Evolutionary conservation across 495 filamentous ascomycete species (phyloP).

Genomic region (Clohesyomyces aquaticus): DNA sequence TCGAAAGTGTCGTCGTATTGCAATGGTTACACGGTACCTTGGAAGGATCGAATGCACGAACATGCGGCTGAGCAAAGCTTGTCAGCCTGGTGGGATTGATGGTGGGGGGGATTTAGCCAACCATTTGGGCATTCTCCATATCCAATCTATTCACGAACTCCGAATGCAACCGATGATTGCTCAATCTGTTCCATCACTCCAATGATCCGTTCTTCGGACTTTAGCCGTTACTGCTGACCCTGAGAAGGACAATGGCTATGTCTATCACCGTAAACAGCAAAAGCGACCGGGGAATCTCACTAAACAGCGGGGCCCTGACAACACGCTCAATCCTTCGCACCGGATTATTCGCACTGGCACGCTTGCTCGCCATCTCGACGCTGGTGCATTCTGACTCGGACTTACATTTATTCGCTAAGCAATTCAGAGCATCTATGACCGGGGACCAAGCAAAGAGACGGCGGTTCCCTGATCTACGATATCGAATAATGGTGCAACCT

Average conservation of each 20-base stretch:
- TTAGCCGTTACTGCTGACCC: slow-evolving; percentile 25
- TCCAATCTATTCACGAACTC: slow-evolving; percentile 25
- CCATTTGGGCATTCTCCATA: slow-evolving; percentile 14
- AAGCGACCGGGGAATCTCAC: background rate
- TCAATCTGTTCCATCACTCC: slow-evolving; percentile 19
- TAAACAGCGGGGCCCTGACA: slow-evolving; percentile 1
- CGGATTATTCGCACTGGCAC: too few species aligned
- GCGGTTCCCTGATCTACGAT: too few species aligned
- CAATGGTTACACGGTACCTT: background rate
- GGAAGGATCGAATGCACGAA: background rate
- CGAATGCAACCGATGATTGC: slow-evolving; percentile 16
- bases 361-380: too few species aligned
- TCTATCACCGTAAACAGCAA: background rate
- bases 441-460: too few species aligned
- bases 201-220: background rate
- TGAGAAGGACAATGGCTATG: slow-evolving; percentile 11
- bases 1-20: slow-evolving; percentile 13
- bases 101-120: slow-evolving; percentile 30
- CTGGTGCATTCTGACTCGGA: too few species aligned
- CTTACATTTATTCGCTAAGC: too few species aligned
- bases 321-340: too few species aligned
- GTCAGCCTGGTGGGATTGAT: slow-evolving; percentile 4
- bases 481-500: too few species aligned
- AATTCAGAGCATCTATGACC: too few species aligned
- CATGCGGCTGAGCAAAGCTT: slow-evolving; percentile 1